A percentile compares a stretch with the other conserved stretches of the same genome.
phyloP scores from a whole-genome alignment of 2,329 filamentous ascomycete species.

The Stemphylium beticola region DNA sequence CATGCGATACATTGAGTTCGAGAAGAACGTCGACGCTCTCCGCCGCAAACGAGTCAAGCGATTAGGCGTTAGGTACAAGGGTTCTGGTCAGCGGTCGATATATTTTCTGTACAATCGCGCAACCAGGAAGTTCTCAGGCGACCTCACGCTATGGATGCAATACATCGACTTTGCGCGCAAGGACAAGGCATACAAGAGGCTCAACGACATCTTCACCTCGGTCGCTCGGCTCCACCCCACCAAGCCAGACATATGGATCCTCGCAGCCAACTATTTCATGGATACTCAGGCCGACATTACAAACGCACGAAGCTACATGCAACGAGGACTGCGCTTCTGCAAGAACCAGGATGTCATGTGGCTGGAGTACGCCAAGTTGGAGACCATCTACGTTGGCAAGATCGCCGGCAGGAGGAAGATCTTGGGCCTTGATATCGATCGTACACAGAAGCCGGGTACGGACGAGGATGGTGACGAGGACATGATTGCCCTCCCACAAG shows the following conservation, averaged over 20 bases:
- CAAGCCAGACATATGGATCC: constrained; percentile 83
- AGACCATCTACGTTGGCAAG: constrained; percentile 89
- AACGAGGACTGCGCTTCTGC: constrained; percentile 89
- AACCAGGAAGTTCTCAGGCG: constrained; percentile 82
- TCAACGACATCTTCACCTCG: constrained; percentile 65
- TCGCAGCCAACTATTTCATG: constrained; percentile 77
- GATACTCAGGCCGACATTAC: constrained; percentile 87
- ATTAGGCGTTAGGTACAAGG: constrained; percentile 74
- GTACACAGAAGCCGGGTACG: constrained; percentile 51
- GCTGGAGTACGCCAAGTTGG: constrained; percentile 87
- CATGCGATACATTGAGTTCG: constrained; percentile 78
- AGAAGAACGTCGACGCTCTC: constrained; percentile 72
- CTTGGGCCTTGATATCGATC: constrained; percentile 63
- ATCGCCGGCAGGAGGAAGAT: constrained; percentile 76
- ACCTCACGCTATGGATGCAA: constrained; percentile 82
- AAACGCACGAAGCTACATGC: constrained; percentile 82
- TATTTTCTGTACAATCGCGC: constrained; percentile 89
- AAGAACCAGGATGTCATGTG: constrained; percentile 75
- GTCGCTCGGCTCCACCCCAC: constrained; percentile 85
- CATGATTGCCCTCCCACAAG: constrained; percentile 63
- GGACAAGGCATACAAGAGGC: constrained; percentile 66
- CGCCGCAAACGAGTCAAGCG: constrained; percentile 83
- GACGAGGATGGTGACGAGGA: constrained; percentile 53
- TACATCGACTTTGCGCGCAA: constrained; percentile 83
- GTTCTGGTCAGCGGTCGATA: constrained; percentile 78